A percentile compares a stretch with the other conserved stretches of the same genome.
Conservation (phyloP, 352 stramenopile species). For the Phytopythium cucurbitacearum region DNA sequence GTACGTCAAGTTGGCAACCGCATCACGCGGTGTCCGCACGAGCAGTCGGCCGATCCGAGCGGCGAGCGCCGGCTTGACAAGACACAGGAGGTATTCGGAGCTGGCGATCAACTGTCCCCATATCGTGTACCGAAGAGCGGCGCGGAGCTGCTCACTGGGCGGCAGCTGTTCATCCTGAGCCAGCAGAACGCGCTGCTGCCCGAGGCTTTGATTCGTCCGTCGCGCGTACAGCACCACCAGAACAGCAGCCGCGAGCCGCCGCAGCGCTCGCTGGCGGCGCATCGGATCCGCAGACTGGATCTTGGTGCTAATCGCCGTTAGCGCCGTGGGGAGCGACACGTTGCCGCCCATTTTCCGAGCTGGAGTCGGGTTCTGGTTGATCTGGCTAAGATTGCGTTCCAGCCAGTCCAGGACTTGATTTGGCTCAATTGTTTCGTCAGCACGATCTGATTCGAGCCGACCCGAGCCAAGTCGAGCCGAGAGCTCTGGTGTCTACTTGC, state of each 20-base stretch:
- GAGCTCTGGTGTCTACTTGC: too few species aligned
- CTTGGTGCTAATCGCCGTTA: too few species aligned
- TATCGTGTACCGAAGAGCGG: conserved; percentile 42
- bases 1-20: conserved; percentile 30
- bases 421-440: too few species aligned
- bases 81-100: conserved; percentile 48
- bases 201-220: conserved; percentile 12
- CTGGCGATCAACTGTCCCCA: conserved; percentile 42
- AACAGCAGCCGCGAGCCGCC: conserved; percentile 11
- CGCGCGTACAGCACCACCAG: conserved; percentile 18
- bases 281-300: too few species aligned
- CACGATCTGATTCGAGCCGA: too few species aligned
- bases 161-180: conserved; percentile 14
- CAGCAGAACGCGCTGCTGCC: conserved; percentile 19
- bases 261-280: background rate
- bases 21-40: conserved; percentile 27
- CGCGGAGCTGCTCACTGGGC: conserved; percentile 7
- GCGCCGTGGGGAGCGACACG: too few species aligned
- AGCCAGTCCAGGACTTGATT: too few species aligned
- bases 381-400: too few species aligned
- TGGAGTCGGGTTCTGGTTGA: too few species aligned
- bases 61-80: conserved; percentile 48
- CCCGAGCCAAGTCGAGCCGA: too few species aligned
- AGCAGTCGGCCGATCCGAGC: conserved; percentile 38
- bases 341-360: too few species aligned